Evolutionary conservation across 495 filamentous ascomycete genomes (phyloP).

Genomic region (Penicillium coprophilum): DNA sequence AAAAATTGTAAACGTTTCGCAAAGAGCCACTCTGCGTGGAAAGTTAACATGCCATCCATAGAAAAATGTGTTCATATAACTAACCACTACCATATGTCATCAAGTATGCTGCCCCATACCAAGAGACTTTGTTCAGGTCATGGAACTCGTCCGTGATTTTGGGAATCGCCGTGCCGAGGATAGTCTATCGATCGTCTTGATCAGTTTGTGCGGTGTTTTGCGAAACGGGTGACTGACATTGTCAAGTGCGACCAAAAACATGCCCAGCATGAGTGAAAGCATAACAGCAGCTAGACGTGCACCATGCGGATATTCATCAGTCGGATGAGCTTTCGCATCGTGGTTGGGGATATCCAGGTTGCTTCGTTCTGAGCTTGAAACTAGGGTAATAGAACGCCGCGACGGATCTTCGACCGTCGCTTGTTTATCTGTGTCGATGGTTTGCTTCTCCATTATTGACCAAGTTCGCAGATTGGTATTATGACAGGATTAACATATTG

Average conservation of each 20-base stretch:
- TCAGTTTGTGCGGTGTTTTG: neutral
- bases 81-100: conserved; percentile 47
- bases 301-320: conserved; percentile 1
- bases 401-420: neutral
- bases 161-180: conserved; percentile 71
- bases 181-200: conserved; percentile 39
- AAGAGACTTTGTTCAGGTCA: conserved; percentile 62
- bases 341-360: neutral
- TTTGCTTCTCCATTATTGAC: neutral
- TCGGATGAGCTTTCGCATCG: neutral
- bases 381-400: neutral
- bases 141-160: conserved; percentile 70
- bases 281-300: neutral
- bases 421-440: neutral
- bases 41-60: neutral
- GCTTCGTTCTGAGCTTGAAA: neutral
- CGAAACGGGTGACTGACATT: neutral
- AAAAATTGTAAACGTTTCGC: neutral
- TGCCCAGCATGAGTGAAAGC: neutral
- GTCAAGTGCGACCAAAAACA: conserved; percentile 3
- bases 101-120: conserved; percentile 66
- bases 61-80: neutral
- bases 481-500: neutral
- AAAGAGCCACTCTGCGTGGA: neutral
- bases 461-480: neutral